Base-by-base conservation (phyloP, 169 alveolate species). In the Plasmodium coatneyi region DNA sequence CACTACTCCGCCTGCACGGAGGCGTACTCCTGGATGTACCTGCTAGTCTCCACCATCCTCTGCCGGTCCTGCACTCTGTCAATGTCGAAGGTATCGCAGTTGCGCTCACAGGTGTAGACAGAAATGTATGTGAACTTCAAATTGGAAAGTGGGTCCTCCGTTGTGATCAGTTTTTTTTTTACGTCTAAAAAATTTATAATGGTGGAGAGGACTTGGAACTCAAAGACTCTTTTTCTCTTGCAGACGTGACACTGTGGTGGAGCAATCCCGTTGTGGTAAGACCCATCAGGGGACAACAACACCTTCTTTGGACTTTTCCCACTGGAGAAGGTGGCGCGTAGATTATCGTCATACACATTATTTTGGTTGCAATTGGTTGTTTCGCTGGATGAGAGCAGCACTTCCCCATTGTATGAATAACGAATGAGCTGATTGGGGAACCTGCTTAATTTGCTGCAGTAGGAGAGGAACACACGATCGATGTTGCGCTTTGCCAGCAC, bases 1-100 rank as follows among this genome's bases (percentile, higher is more conserved):
- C 41, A 84, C 19, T 72, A 30, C 54, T 84, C 93, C 5, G 80
- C 84, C 41, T 84, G 86, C 25, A 84, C 93, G 10, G 43, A 49
- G 6, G 76, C 93, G 79, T 84, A 84, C n/a, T 84, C 93, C n/a
- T 84, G 93, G 10, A 84, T 84, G 56, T 84, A 84, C 39, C 93
- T 46, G 41, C 79, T 54, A 3, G 25, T 49, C 3, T 12, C 22
- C 4, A 30, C 16, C 1, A n/a, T 1, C 12, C 41, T 32, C 28
- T 43, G 43, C 14, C 43, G 30, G n/a, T 49, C 56, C 25, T 66
- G 36, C 7, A 34, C 5, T 14, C 16, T 74, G 19, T 84, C 52
- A 30, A 84, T 52, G 41, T 84, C 93, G 14, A 3, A 84, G 19
- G 74, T 16, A 28, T 84, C 93, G 39, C 93, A 84, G 28, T 84